phyloP scores from a whole-genome alignment of 345 rosid genomes.

The Viola odorata region DNA sequence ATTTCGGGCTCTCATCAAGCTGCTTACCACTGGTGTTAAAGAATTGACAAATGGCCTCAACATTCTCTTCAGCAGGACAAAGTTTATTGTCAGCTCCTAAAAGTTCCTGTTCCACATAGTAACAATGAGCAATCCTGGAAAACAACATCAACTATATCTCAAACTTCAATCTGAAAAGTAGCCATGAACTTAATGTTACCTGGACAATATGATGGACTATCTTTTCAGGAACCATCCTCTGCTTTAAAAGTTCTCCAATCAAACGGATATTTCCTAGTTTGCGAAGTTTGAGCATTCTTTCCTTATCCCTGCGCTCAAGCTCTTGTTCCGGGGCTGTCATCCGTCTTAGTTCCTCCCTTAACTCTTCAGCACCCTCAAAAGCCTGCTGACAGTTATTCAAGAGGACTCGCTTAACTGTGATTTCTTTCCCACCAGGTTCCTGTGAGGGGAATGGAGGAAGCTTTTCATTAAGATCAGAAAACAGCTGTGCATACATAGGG shows the following conservation, averaged over 20 bases:
- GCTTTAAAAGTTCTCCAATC: conserved; percentile 94
- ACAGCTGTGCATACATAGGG: conserved; percentile 84
- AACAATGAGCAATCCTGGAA: neutral
- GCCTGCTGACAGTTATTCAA: conserved; percentile 87
- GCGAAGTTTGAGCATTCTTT: conserved; percentile 68
- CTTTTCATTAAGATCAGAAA: conserved; percentile 69
- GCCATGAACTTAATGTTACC: conserved; percentile 29
- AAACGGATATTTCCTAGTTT: conserved; percentile 86
- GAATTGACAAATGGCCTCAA: conserved; percentile 86
- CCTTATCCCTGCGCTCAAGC: conserved; percentile 78
- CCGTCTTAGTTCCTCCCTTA: conserved; percentile 70
- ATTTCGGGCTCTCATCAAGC: conserved; percentile 68
- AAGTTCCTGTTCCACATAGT: conserved; percentile 57
- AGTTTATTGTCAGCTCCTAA: conserved; percentile 51
- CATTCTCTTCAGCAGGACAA: conserved; percentile 87
- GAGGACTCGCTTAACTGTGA: conserved; percentile 81
- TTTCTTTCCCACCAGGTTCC: conserved; percentile 74
- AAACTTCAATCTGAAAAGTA: neutral
- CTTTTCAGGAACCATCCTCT: conserved; percentile 91
- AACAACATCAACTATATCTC: neutral
- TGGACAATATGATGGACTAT: conserved; percentile 87
- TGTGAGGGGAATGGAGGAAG: conserved; percentile 86
- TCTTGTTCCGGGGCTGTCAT: conserved; percentile 80
- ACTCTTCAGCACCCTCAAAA: conserved; percentile 80
- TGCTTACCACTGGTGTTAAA: conserved; percentile 83